These are phyloP conservation scores for Fomitopsis betulina DNA, from an alignment of 1,284 basidiomycete species.

Conservation along the genomic window DNA sequence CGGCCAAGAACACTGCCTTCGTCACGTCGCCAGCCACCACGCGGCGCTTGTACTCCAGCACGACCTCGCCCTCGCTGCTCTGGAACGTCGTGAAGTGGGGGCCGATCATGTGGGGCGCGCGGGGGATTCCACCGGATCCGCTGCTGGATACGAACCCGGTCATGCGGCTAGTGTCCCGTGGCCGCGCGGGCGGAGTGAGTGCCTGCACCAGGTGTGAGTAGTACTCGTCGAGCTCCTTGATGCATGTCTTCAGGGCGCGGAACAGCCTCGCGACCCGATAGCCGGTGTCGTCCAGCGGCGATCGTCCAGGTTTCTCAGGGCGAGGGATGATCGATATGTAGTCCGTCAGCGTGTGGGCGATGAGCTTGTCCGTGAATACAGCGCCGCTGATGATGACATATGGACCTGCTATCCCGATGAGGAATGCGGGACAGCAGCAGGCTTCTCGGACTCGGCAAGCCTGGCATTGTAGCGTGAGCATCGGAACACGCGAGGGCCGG, in stretches of 20 bases:
- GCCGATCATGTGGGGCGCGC: neutral
- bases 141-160: neutral
- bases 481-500: neutral
- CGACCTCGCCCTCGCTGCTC: neutral
- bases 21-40: neutral
- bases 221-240: conserved; percentile 6
- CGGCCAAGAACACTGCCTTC: conserved; percentile 7
- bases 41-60: conserved; percentile 9
- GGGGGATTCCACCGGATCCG: neutral
- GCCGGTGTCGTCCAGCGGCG: neutral
- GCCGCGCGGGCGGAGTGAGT: neutral
- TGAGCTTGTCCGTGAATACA: conserved; percentile 11
- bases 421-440: conserved; percentile 12
- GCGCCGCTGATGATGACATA: conserved; percentile 12
- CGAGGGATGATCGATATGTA: conserved; percentile 3
- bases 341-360: conserved; percentile 10
- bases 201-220: neutral
- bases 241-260: neutral
- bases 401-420: conserved; percentile 9
- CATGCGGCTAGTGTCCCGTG: neutral
- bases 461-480: too few relatives aligned
- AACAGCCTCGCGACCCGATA: conserved; percentile 8
- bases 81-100: conserved; percentile 8
- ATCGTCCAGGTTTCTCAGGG: neutral
- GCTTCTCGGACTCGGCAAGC: neutral